Conservation (phyloP, 2,329 filamentous ascomycete species). For the Aspergillus novofumigatus region DNA sequence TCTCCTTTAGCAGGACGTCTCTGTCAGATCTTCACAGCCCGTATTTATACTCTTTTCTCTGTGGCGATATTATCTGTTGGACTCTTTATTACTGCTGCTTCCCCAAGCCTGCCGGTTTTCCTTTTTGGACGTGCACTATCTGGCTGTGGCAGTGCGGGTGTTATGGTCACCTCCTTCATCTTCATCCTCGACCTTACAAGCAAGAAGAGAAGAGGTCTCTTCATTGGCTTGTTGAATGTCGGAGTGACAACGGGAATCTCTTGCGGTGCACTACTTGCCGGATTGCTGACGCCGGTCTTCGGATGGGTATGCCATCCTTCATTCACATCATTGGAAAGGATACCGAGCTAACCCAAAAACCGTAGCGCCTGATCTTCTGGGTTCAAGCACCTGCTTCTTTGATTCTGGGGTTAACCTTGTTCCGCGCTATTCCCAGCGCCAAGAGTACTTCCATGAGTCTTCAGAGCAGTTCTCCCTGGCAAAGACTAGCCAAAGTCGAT, state of each 20-base stretch:
- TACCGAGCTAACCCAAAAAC: background rate
- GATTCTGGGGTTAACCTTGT: conserved; percentile 58
- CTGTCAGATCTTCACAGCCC: conserved; percentile 68
- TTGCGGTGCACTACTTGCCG: conserved; percentile 66
- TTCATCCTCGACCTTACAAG: conserved; percentile 70
- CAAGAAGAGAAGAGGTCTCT: conserved; percentile 64
- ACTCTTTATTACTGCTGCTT: conserved; percentile 59
- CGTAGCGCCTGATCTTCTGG: conserved; percentile 67
- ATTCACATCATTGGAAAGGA: background rate
- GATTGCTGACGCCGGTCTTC: conserved; percentile 57
- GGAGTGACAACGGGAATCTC: conserved; percentile 69
- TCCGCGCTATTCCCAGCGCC: conserved; percentile 60
- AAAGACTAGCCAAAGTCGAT: conserved; percentile 64
- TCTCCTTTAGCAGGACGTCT: conserved; percentile 69
- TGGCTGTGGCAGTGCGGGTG: conserved; percentile 66
- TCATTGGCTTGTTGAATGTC: conserved; percentile 69
- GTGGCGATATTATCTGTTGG: conserved; percentile 59
- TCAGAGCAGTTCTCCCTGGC: conserved; percentile 37
- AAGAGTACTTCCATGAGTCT: conserved; percentile 33
- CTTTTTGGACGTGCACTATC: conserved; percentile 64
- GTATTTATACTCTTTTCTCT: conserved; percentile 60
- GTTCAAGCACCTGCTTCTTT: conserved; percentile 64
- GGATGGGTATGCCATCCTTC: conserved; percentile 62
- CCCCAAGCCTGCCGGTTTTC: conserved; percentile 58
- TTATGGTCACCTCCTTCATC: conserved; percentile 70